These are phyloP conservation scores for Colletotrichum musae DNA, from an alignment of 2,329 filamentous ascomycete species.

Conservation along the genomic window DNA sequence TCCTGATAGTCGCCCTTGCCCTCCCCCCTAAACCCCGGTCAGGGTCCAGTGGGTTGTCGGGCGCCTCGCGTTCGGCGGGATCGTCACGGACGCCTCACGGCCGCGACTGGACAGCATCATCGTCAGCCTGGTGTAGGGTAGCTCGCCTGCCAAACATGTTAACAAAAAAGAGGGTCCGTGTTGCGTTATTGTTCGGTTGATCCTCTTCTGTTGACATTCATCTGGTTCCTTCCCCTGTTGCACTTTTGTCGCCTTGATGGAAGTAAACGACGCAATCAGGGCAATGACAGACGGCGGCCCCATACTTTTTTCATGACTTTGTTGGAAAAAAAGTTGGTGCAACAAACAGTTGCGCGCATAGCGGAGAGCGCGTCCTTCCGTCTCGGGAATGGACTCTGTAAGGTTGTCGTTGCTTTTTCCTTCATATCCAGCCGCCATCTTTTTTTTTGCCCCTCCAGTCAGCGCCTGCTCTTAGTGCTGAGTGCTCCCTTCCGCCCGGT, in stretches of 20 bases:
- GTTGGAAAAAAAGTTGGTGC: constrained; percentile 1
- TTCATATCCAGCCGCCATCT: background rate
- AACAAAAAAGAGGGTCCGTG: background rate
- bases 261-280: constrained; percentile 13
- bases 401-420: constrained; percentile 34
- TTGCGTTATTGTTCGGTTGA: background rate
- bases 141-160: background rate
- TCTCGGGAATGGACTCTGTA: constrained; percentile 26
- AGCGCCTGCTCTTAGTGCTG: background rate
- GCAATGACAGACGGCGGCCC: background rate
- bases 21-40: background rate
- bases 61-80: constrained; percentile 18
- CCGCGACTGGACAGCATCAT: constrained; percentile 35
- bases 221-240: background rate
- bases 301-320: background rate
- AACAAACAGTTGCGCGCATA: background rate
- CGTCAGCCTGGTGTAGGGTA: constrained; percentile 17
- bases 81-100: constrained; percentile 28
- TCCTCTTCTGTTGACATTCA: background rate
- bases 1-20: background rate
- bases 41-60: constrained; percentile 17
- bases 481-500: background rate
- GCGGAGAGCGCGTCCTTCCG: constrained; percentile 7
- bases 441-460: background rate
- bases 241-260: background rate